These are phyloP conservation scores for Elymus sibiricus DNA, from an alignment of 176 grass and related monocot species.

Conservation along the genomic window DNA sequence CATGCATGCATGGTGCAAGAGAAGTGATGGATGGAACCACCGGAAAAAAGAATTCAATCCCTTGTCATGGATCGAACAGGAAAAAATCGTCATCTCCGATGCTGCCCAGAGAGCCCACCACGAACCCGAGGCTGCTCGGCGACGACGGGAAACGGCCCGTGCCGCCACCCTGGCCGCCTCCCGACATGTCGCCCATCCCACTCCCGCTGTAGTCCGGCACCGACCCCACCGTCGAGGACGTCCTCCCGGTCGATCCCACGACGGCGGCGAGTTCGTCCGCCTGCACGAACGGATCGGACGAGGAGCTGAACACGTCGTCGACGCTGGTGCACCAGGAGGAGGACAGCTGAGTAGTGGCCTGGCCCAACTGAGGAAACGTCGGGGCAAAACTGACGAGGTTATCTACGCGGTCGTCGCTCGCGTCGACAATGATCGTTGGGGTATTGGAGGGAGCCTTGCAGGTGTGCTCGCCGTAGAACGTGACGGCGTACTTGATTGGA, in stretches of 20 bases:
- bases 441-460: slow-evolving; percentile 43
- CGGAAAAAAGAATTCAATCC: not conserved
- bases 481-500: slow-evolving; percentile 39
- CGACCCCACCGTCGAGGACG: not conserved
- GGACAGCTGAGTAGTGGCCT: not conserved
- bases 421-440: slow-evolving; percentile 30
- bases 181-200: not conserved
- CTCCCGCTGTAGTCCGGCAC: not conserved
- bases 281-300: slow-evolving; percentile 31
- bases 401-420: not conserved
- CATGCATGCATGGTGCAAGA: not conserved
- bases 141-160: not conserved
- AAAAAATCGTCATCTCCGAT: slow-evolving; percentile 23
- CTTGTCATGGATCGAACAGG: not conserved
- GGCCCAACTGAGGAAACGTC: not conserved
- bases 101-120: slow-evolving; percentile 8
- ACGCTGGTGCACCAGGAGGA: slow-evolving; percentile 28
- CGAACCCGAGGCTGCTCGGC: slow-evolving; percentile 12
- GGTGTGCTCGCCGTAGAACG: slow-evolving; percentile 71
- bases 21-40: not conserved
- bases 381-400: slow-evolving; percentile 57
- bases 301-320: slow-evolving; percentile 58
- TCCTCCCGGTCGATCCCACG: slow-evolving; percentile 21
- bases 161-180: not conserved
- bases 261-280: slow-evolving; percentile 46